These are phyloP conservation scores for Vitellaria paradoxa DNA, from an alignment of 179 eudicot genomes.

Conservation along the genomic window DNA sequence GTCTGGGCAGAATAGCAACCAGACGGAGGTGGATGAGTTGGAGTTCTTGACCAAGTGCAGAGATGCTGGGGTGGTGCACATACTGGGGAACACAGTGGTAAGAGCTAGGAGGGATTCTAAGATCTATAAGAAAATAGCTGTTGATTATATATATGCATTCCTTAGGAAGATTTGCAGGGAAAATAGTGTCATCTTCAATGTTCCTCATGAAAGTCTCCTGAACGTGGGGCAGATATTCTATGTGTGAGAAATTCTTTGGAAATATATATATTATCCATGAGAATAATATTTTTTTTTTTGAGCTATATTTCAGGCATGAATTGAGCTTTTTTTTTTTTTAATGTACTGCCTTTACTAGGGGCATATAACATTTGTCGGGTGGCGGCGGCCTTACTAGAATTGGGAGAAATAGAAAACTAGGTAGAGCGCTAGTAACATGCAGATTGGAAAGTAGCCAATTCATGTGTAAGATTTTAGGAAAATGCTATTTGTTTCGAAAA, in stretches of 20 bases:
- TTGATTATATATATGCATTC: constrained; percentile 93
- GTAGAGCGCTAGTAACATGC: too few relatives aligned
- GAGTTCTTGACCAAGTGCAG: constrained; percentile 72
- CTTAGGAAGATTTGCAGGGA: constrained; percentile 98
- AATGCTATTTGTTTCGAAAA: too few relatives aligned
- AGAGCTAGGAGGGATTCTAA: constrained; percentile 73
- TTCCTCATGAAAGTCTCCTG: constrained; percentile 92
- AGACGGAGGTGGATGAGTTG: constrained; percentile 63
- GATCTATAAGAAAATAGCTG: constrained; percentile 62
- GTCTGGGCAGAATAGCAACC: constrained; percentile 52
- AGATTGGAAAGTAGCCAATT: too few relatives aligned
- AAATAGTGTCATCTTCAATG: constrained; percentile 87
- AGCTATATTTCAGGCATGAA: background rate
- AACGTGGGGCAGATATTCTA: constrained; percentile 93
- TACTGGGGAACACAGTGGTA: constrained; percentile 87
- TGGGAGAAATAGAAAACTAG: background rate
- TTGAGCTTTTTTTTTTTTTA: too few relatives aligned
- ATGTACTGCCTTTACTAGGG: background rate
- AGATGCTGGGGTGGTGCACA: constrained; percentile 96
- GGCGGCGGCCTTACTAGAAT: background rate
- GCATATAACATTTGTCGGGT: background rate
- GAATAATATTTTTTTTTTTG: background rate
- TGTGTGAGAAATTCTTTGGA: constrained; percentile 39
- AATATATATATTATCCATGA: background rate
- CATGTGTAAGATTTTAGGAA: too few relatives aligned